Conservation (phyloP, 2,329 filamentous ascomycete species). For the Aspergillus ochraceus region DNA sequence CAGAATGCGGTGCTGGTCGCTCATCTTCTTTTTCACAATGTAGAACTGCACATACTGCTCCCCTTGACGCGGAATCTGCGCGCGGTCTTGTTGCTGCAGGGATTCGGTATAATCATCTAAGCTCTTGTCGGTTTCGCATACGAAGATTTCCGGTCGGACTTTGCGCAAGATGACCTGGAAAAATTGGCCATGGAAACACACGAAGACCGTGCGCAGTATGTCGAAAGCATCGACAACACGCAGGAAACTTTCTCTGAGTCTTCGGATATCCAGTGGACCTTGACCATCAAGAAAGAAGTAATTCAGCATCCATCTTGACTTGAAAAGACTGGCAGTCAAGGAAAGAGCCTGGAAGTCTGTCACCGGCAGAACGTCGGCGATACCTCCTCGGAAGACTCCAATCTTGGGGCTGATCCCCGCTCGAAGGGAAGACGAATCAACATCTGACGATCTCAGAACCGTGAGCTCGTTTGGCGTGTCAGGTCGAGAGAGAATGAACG, state of each 20-base stretch:
- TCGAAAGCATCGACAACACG: constrained; percentile 62
- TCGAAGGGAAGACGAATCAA: constrained; percentile 44
- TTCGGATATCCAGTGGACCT: constrained; percentile 49
- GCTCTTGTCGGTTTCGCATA: constrained; percentile 54
- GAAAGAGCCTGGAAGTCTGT: constrained; percentile 49
- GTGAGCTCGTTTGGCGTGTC: constrained; percentile 21
- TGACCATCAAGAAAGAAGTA: constrained; percentile 60
- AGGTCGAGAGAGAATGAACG: constrained; percentile 1
- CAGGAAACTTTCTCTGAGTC: constrained; percentile 42
- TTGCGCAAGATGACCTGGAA: constrained; percentile 60
- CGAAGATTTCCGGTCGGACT: constrained; percentile 52
- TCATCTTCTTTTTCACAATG: constrained; percentile 46
- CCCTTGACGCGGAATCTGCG: constrained; percentile 57
- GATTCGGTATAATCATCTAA: constrained; percentile 54
- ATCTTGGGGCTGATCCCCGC: constrained; percentile 54
- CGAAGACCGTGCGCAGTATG: constrained; percentile 66
- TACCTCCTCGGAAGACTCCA: constrained; percentile 50
- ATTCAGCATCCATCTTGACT: constrained; percentile 43
- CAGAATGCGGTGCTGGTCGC: constrained; percentile 49
- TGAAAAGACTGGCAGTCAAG: constrained; percentile 36
- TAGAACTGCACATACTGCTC: constrained; percentile 63
- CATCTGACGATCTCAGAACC: constrained; percentile 22
- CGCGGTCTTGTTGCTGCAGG: constrained; percentile 58
- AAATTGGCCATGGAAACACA: constrained; percentile 52
- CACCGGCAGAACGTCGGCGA: constrained; percentile 59